Base-by-base conservation (phyloP, 2,329 filamentous ascomycete species). In the Teratosphaeria viscida region DNA sequence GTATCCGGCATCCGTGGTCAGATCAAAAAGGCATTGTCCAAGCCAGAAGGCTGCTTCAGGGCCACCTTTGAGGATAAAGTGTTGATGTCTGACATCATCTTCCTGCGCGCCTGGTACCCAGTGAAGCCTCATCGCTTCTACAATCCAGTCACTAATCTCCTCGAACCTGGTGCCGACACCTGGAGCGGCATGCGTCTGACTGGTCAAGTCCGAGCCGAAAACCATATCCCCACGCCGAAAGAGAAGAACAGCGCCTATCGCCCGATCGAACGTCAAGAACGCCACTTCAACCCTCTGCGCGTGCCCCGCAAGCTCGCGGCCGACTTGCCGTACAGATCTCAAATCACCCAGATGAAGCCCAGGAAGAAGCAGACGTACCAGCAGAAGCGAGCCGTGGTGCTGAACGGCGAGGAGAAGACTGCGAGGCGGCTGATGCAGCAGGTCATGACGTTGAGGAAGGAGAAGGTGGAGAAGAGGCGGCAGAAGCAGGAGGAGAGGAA, bases 51-150 rank as follows among this genome's bases (percentile, higher is more conserved):
- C 55, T 88, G 92, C 76, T 97, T 95, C 84, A 86, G 95, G 69
- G 94, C 94, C 27, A 97, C 94, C 0, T 99, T 99, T 67, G 94
- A 99, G 75, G 94, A 99, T 82, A 99, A 97, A 79, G 90, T 99
- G 63, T 81, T 99, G 57, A 91, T 96, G 83, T 90, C 86, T 74
- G 94, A 99, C 73, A 95, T 99, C 66, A 89, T 97, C 63, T 97
- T 99, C 79, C 77, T 99, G 47, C 85, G 94, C 55, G 92, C 94
- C 1, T 99, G 95, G 95, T 97, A 95, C 75, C 90, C 94, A 10
- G 86, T 99, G 74, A 91, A 91, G 70, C 94, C 94, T 1, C 91
- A 91, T 74, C 87, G 92, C 60, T 99, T 96, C 82, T 96, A 96
- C 80, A 96, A 97, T 75, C 89, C 91, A 1, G 92, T 95, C 58